Evolutionary conservation across 352 stramenopile species (phyloP), one percentile per base, ranked within the genome.

Genomic region (Achlya hypogyna): DNA sequence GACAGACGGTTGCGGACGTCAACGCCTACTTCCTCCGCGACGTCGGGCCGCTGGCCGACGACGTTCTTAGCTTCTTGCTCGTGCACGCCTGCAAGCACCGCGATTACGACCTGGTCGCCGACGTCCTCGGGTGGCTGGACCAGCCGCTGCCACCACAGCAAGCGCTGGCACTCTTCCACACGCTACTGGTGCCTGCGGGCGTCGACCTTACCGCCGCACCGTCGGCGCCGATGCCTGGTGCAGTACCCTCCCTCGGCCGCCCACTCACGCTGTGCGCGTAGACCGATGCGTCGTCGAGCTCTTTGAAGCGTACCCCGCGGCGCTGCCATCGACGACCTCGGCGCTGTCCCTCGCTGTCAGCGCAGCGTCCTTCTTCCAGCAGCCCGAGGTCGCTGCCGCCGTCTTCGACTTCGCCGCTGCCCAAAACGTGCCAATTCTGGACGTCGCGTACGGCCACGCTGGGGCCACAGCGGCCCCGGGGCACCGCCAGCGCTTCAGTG

Each of bases 371-470:
- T 29, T 67, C 22, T 38, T 38, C 23, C 27, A 49, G 27, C 42
- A 67, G 10, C 51, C 45, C 1, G n/a, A 10, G 6, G 60, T 38
- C 42, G 51, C 60, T 1, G 47, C 29, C 16, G 3, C 16, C 16
- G 27, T 67, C 18, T 5, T 67, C 3, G 23, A 56, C 10, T 16
- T 10, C 6, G 60, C 43, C 16, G 14, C 34, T 12, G 9, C n/a
- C 4, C 6, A 12, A 1, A 6, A 38, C 18, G 18, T 67, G 23
- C 28, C 47, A 14, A 27, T 67, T 32, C 60, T 67, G n/a, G 60
- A 67, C 32, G 42, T 67, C 23, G 40, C 42, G 25, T 67, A 67
- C 34, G 60, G 60, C 51, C 60, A 67, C 31, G 40, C 31, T 6
- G 60, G 22, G 0, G 60, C 60, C 4, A 58, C 40, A 4, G 42